Evolutionary conservation across 108 stramenopile species (phyloP), one percentile per base, ranked within the genome.

Genomic region (Skeletonema menzelii): DNA sequence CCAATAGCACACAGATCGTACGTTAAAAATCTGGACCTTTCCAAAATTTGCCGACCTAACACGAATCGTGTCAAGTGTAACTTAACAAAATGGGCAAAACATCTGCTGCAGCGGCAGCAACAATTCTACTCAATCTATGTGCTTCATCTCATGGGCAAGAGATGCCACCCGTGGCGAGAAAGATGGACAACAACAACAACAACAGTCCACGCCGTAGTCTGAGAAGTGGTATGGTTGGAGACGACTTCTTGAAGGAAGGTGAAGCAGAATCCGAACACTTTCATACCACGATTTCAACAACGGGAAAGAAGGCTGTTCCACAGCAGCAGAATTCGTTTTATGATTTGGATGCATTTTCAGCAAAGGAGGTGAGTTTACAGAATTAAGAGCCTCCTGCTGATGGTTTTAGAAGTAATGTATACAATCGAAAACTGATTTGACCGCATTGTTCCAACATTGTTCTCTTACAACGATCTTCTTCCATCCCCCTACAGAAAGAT

Each of bases 401-500:
- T 53, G 8, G 49, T 53, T 22, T 0, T 0, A 32, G n/a, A n/a
- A n/a, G n/a, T 53, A 0, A 24, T 53, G 4, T 53, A 22, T 47
- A 17, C n/a, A 19, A 19, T 19, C 19, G 2, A 47, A 47, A 17
- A n/a, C 17, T 19, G 46, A 47, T 5, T 22, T 20, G 22, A 53
- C 49, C 22, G 15, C n/a, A 8, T 53, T 53, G 49, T 22, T 22
- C 22, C 49, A 8, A 4, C n/a, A 8, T 53, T 53, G 49, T 22
- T 22, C 22, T 22, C 22, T 53, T 11, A 1, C 11, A 2, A 37
- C 35, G 12, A 37, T 37, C 11, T 12, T 37, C 35, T 37, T 0
- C 22, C n/a, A n/a, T n/a, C n/a, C n/a, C 0, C 55, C 2, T 1
- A 28, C 27, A 71, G 60, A 78, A 62, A 58, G 34, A 60, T 20